Evolutionary conservation across 139 green algal species (phyloP).

Genomic region (Tetradesmus lagerheimii): DNA sequence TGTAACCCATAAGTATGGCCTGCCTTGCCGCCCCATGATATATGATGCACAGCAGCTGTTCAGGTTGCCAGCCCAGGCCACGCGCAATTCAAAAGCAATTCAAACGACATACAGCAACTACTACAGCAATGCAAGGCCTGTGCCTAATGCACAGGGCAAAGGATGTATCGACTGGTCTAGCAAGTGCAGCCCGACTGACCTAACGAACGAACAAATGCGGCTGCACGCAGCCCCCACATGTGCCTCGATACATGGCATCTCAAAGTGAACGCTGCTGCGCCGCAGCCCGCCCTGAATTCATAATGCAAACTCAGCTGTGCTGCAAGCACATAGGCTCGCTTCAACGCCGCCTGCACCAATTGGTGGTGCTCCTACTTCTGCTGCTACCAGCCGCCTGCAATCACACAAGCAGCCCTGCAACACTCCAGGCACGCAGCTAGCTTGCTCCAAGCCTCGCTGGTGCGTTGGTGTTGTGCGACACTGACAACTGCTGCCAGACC

Average conservation of each 20-base stretch:
- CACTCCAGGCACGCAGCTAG: neutral
- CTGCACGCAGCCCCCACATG: neutral
- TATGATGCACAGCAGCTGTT: neutral
- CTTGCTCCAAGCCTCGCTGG: neutral
- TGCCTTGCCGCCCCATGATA: neutral
- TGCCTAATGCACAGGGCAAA: neutral
- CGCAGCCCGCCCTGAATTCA: neutral
- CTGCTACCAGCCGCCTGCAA: neutral
- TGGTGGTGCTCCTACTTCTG: neutral
- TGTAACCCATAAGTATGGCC: neutral
- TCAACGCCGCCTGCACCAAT: neutral
- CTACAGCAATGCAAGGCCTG: neutral
- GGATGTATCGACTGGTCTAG: neutral
- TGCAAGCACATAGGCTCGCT: neutral
- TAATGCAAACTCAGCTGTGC: neutral
- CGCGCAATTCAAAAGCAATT: neutral
- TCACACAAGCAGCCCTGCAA: neutral
- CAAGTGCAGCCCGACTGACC: neutral
- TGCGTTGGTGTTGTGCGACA: neutral
- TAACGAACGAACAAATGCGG: neutral
- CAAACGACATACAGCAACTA: neutral
- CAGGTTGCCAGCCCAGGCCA: neutral
- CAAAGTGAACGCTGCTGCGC: neutral
- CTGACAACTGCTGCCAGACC: neutral
- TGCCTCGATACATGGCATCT: neutral